These are phyloP conservation scores for Candida coquimbonensis DNA, from an alignment of 805 yeast species.

Conservation along the genomic window DNA sequence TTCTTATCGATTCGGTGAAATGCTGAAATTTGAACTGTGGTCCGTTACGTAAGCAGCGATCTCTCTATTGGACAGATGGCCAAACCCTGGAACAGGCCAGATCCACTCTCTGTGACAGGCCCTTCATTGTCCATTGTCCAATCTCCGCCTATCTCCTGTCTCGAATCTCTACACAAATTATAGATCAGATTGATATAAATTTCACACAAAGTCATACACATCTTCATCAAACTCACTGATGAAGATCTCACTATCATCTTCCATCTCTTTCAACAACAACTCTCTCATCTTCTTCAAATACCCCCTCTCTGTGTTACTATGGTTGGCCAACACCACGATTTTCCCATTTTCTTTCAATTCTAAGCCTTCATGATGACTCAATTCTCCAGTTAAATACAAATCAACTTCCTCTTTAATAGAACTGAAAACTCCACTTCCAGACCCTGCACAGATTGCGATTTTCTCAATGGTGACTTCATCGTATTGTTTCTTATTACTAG, in stretches of 20 bases:
- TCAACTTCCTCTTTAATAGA: slow-evolving; percentile 48
- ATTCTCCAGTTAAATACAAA: slow-evolving; percentile 81
- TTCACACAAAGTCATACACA: slow-evolving; percentile 16
- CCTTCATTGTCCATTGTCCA: too few relatives aligned
- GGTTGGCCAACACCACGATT: slow-evolving; percentile 74
- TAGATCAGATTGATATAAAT: neutral
- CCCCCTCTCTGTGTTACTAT: slow-evolving; percentile 89
- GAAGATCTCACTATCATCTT: slow-evolving; percentile 3
- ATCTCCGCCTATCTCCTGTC: too few relatives aligned
- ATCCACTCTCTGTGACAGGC: too few relatives aligned
- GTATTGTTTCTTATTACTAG: slow-evolving; percentile 25
- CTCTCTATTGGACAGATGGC: too few relatives aligned
- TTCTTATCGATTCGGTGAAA: too few relatives aligned
- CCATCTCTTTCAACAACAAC: slow-evolving; percentile 24
- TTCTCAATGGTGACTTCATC: slow-evolving; percentile 27
- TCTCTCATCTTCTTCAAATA: slow-evolving; percentile 49
- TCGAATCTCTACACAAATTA: too few relatives aligned
- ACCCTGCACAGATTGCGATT: slow-evolving; percentile 92
- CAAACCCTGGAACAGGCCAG: too few relatives aligned
- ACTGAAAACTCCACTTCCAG: slow-evolving; percentile 56
- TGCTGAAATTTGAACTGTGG: too few relatives aligned
- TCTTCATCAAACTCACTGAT: slow-evolving; percentile 20
- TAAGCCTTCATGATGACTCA: slow-evolving; percentile 89
- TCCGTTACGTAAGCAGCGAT: too few relatives aligned
- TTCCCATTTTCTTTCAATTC: slow-evolving; percentile 63